Evolutionary conservation across 2,329 filamentous ascomycete genomes (phyloP).

Genomic region (Raffaelea ambrosiae): DNA sequence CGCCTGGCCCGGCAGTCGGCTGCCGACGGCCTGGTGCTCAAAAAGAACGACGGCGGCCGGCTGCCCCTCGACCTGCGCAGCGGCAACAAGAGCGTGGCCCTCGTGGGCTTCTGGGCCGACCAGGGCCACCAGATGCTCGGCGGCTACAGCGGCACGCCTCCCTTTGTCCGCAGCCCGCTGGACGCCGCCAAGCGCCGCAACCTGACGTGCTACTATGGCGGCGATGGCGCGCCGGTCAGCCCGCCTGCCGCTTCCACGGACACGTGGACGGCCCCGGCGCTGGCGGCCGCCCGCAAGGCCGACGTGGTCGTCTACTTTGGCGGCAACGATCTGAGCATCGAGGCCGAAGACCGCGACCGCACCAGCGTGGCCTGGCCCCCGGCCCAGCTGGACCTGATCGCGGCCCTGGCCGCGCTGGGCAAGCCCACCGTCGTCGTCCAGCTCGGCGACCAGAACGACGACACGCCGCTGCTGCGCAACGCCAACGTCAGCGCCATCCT

Average conservation of each 20-base stretch:
- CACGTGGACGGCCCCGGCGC: slow-evolving; percentile 23
- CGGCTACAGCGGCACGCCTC: slow-evolving; percentile 48
- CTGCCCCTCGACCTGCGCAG: slow-evolving; percentile 37
- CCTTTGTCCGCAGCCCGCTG: slow-evolving; percentile 45
- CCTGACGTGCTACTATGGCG: slow-evolving; percentile 34
- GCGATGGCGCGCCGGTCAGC: slow-evolving; percentile 19
- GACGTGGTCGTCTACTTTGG: slow-evolving; percentile 47
- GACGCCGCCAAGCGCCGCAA: slow-evolving; percentile 37
- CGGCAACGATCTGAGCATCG: slow-evolving; percentile 44
- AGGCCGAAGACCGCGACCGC: slow-evolving; percentile 44
- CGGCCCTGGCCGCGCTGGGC: slow-evolving; percentile 27
- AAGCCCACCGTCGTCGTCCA: slow-evolving; percentile 40
- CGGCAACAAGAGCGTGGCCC: not conserved
- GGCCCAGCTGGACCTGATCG: slow-evolving; percentile 41
- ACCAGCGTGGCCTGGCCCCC: slow-evolving; percentile 41
- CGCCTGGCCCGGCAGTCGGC: slow-evolving; percentile 48
- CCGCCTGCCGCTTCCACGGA: slow-evolving; percentile 17
- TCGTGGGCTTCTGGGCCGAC: not conserved
- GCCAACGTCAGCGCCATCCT: slow-evolving; percentile 40
- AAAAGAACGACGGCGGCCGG: slow-evolving; percentile 46
- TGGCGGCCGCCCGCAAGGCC: slow-evolving; percentile 30
- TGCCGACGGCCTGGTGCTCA: slow-evolving; percentile 33
- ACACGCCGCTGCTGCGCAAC: slow-evolving; percentile 36
- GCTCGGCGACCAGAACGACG: slow-evolving; percentile 43
- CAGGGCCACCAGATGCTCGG: slow-evolving; percentile 41